phyloP scores from a whole-genome alignment of 352 stramenopile genomes.

The Phytophthora pluvialis region DNA sequence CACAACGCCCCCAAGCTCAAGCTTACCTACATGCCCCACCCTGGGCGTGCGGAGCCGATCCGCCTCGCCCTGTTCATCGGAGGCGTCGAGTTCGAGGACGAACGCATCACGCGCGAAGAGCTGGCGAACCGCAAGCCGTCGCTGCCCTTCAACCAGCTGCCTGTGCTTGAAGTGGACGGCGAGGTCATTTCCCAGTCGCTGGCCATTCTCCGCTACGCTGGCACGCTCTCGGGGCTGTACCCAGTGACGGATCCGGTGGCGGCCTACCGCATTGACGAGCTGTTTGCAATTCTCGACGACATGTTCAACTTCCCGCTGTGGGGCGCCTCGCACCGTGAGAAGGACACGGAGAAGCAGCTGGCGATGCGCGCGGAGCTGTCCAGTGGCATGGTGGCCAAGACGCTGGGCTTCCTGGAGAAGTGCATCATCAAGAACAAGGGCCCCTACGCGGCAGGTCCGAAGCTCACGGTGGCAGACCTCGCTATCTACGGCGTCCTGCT shows the following conservation, averaged over 20 bases:
- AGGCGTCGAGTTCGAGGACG: slow-evolving; percentile 61
- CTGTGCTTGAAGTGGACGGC: slow-evolving; percentile 54
- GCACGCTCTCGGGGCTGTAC: slow-evolving; percentile 60
- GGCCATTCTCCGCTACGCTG: slow-evolving; percentile 69
- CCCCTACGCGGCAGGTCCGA: slow-evolving; percentile 39
- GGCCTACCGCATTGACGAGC: slow-evolving; percentile 54
- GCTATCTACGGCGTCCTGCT: slow-evolving; percentile 52
- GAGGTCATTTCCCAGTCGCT: slow-evolving; percentile 58
- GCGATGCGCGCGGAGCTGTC: slow-evolving; percentile 48
- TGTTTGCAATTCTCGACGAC: slow-evolving; percentile 50
- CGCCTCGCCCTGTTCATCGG: slow-evolving; percentile 58
- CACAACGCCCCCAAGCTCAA: slow-evolving; percentile 43
- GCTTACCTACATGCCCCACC: slow-evolving; percentile 63
- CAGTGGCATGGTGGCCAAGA: slow-evolving; percentile 43
- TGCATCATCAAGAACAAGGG: slow-evolving; percentile 51
- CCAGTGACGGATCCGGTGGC: slow-evolving; percentile 41
- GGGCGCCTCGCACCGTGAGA: slow-evolving; percentile 31
- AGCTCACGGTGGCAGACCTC: slow-evolving; percentile 59
- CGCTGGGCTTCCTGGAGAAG: slow-evolving; percentile 51
- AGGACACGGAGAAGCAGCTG: slow-evolving; percentile 44
- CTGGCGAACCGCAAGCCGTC: slow-evolving; percentile 45
- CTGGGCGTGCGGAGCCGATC: slow-evolving; percentile 53
- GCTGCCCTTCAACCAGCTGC: slow-evolving; percentile 57
- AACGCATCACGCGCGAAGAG: slow-evolving; percentile 47
- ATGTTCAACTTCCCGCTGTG: slow-evolving; percentile 42